These are phyloP conservation scores for Letharia lupina DNA, from an alignment of 495 filamentous ascomycete species.

Conservation along the genomic window DNA sequence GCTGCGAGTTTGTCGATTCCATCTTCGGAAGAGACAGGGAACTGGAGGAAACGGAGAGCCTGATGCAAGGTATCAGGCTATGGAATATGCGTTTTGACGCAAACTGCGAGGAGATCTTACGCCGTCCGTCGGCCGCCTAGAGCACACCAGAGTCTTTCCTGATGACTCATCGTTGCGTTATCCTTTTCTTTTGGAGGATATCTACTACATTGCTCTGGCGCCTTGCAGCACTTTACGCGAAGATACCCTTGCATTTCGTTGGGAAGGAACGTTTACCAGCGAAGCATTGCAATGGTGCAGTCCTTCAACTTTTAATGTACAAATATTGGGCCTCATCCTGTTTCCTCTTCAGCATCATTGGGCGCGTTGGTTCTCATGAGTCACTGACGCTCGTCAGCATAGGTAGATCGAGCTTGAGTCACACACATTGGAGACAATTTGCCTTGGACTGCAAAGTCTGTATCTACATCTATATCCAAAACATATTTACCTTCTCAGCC, in stretches of 20 bases:
- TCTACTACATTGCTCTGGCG: constrained; percentile 7
- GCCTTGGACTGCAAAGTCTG: not conserved
- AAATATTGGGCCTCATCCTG: not conserved
- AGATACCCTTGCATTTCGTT: constrained; percentile 15
- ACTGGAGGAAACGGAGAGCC: constrained; percentile 83
- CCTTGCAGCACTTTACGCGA: constrained; percentile 13
- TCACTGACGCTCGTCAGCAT: constrained; percentile 1
- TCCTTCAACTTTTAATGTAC: constrained; percentile 6
- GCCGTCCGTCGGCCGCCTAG: constrained; percentile 36
- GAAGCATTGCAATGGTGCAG: constrained; percentile 4
- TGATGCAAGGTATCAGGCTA: constrained; percentile 86
- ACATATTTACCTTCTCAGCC: not conserved
- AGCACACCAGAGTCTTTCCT: not conserved
- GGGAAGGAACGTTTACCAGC: not conserved
- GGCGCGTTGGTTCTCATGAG: constrained; percentile 7
- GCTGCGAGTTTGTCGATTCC: constrained; percentile 92
- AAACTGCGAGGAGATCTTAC: constrained; percentile 89
- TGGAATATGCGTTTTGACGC: constrained; percentile 95
- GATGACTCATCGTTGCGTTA: constrained; percentile 12
- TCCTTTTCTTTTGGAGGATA: constrained; percentile 3
- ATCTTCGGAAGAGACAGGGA: constrained; percentile 92
- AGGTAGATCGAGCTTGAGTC: not conserved
- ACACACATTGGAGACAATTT: not conserved
- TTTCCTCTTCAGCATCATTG: constrained; percentile 1
- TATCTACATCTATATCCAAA: not conserved